Base-by-base conservation (phyloP, 2,329 filamentous ascomycete genomes). In the Aureobasidium lini region DNA sequence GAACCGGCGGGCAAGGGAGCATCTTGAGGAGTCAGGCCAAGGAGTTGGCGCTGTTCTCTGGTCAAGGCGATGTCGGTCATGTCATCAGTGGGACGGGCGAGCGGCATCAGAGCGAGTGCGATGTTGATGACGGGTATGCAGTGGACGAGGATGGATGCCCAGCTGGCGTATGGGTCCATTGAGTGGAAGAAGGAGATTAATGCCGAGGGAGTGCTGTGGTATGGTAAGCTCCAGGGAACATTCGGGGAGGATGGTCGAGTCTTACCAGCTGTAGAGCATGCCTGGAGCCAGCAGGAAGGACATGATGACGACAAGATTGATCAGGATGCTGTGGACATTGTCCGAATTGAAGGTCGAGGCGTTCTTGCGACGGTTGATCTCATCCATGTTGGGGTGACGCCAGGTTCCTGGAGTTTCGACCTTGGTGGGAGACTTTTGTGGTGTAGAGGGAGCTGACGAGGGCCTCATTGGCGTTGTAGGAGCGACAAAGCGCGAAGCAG, bases 41-140 rank as follows among this genome's bases (percentile, higher is more conserved):
- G 84, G 13, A 96, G 82, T 64, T 86, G 81, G 62, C 93, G 88
- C 77, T 97, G 94, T 11, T 86, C 85, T n/a, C 89, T 86, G 0
- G 93, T 96, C 65, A 99, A 82, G 62, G 93, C 85, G 53, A 99
- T 95, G 72, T 99, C 94, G 72, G 85, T 79, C 63, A 96, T 81
- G 63, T 91, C 82, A 72, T 97, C 94, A 65, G 80, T 80, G 44
- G 81, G 79, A 63, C 86, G 83, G 67, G 90, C 74, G 11, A 96
- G 81, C 2, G 93, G 94, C 47, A 84, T 77, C 60, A 89, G 76
- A 39, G 90, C 88, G 58, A 86, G 67, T 63, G 77, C 70, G 57
- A 95, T 88, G 73, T 95, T 95, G 61, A 66, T 43, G 56, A 72
- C 60, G 63, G 79, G 70, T 67, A 87, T 72, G 50, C 88, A 65